Evolutionary conservation across 2,329 filamentous ascomycete genomes (phyloP).

Genomic region (Phaeosphaeria sp.): DNA sequence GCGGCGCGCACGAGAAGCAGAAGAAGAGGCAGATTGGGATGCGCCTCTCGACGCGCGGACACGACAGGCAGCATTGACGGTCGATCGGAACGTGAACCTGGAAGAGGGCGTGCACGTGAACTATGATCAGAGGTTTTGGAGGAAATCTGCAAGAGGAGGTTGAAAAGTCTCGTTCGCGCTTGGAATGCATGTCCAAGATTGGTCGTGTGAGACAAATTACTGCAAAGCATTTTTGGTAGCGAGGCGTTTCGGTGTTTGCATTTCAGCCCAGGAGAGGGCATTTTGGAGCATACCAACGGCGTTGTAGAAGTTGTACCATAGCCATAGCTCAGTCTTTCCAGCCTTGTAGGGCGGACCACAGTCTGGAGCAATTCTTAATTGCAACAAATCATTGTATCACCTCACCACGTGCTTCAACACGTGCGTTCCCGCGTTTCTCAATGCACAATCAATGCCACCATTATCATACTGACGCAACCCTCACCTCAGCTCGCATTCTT

Average conservation of each 20-base stretch:
- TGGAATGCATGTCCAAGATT: slow-evolving; percentile 1
- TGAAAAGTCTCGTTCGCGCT: slow-evolving; percentile 7
- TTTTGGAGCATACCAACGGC: slow-evolving; percentile 25
- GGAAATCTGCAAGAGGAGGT: slow-evolving; percentile 50
- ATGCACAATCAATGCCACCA: too few relatives aligned
- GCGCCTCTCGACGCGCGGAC: slow-evolving; percentile 25
- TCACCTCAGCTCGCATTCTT: slow-evolving; percentile 11
- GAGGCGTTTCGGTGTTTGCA: slow-evolving; percentile 46
- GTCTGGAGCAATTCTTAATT: too few relatives aligned
- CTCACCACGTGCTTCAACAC: not conserved
- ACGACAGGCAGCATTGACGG: slow-evolving; percentile 33
- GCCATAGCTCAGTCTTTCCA: not conserved
- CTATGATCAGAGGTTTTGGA: slow-evolving; percentile 66
- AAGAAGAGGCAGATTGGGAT: slow-evolving; percentile 31
- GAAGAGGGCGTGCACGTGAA: slow-evolving; percentile 60
- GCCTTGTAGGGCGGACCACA: too few relatives aligned
- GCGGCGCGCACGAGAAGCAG: slow-evolving; percentile 23
- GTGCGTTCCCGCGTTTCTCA: not conserved
- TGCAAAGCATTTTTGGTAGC: slow-evolving; percentile 35
- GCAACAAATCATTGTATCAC: too few relatives aligned
- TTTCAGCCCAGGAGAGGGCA: not conserved
- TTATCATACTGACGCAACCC: not conserved
- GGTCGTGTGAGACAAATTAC: slow-evolving; percentile 19
- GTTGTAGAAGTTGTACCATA: slow-evolving; percentile 26
- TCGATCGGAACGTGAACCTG: slow-evolving; percentile 36